Base-by-base conservation (phyloP, 495 filamentous ascomycete genomes). In the Annulohypoxylon bovei region DNA sequence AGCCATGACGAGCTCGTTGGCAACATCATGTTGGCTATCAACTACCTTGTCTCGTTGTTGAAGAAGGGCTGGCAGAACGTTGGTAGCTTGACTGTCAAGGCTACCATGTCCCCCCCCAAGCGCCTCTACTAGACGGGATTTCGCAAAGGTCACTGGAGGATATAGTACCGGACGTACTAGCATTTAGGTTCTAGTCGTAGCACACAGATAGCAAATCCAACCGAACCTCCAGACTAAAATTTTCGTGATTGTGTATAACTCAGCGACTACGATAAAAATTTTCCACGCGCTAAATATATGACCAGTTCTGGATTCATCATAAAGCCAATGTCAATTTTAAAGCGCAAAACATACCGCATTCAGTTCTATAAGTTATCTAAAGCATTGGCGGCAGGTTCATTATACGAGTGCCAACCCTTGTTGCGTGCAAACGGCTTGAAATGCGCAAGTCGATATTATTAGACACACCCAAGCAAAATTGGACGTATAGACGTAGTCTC, bases 11-110 rank as follows among this genome's bases (percentile, higher is more conserved):
- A 97, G 84, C 87, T 99, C 71, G 91, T 98, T 73, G 90, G 88
- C 79, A 99, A 99, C 88, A 92, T 98, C 84, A 88, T 88, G 86
- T 84, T 99, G 87, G 88, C 95, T 81, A 98, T 99, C 90, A 99
- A 99, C 89, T 99, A 98, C 88, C 88, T 99, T 52, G 95, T 99
- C 78, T 97, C 93, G 74, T 87, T 99, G 75, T 86, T 99, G 81
- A 98, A 99, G 94, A 99, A 99, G 89, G 95, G 96, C 77, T 99
- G 95, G 95, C 95, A 99, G 89, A 99, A 99, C 87, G 96, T 99
- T 80, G 95, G 95, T 75, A 93, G 91, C 85, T 88, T 99, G 87
- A 97, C 95, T 75, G 93, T 99, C 88, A 99, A 99, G 91, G 95
- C 96, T 83, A 91, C 93, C 83, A 98, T 99, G 96, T 95, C 91